phyloP scores from a whole-genome alignment of 495 filamentous ascomycete genomes.

The Pseudevernia furfuracea region DNA sequence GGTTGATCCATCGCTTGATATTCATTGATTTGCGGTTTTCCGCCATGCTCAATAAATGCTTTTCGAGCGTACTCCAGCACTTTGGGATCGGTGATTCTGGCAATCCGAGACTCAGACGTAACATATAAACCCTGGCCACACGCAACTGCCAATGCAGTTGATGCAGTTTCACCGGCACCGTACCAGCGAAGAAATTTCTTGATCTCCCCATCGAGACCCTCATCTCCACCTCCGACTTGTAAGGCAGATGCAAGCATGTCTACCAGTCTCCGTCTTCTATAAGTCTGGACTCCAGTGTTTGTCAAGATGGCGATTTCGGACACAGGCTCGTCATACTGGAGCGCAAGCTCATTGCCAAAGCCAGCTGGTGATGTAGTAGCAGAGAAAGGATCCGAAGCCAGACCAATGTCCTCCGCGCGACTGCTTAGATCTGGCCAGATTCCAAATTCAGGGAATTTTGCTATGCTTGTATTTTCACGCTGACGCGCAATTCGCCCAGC shows the following conservation, averaged over 20 bases:
- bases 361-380: conserved; percentile 63
- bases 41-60: conserved; percentile 83
- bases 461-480: conserved; percentile 44
- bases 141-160: conserved; percentile 89
- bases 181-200: conserved; percentile 75
- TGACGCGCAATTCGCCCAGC: conserved; percentile 63
- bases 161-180: conserved; percentile 76
- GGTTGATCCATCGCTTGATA: conserved; percentile 58
- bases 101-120: conserved; percentile 58
- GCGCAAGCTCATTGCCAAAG: conserved; percentile 90
- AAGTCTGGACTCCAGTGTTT: conserved; percentile 76
- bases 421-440: conserved; percentile 66
- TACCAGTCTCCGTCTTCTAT: conserved; percentile 75
- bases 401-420: conserved; percentile 64
- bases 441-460: conserved; percentile 59
- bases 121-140: conserved; percentile 84
- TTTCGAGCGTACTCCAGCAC: conserved; percentile 76
- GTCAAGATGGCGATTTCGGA: conserved; percentile 86
- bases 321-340: conserved; percentile 77
- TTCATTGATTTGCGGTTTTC: conserved; percentile 69
- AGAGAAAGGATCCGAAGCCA: conserved; percentile 61
- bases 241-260: conserved; percentile 86
- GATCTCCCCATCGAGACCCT: conserved; percentile 70
- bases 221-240: conserved; percentile 61
- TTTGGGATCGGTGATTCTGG: conserved; percentile 66